phyloP scores from a whole-genome alignment of 805 yeast genomes.

The Candida fluviatilis region DNA sequence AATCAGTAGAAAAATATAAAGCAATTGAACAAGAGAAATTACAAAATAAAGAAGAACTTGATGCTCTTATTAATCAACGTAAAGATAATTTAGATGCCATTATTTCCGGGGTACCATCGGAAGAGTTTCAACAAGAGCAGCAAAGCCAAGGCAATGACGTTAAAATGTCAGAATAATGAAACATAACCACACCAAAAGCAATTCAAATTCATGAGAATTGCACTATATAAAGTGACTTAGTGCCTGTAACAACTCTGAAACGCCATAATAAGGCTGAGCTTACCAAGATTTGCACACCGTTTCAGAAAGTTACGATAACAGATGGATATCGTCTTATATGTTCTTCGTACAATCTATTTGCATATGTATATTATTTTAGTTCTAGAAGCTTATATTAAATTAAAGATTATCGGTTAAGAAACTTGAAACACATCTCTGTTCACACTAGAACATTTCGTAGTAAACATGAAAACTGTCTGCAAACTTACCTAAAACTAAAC shows the following conservation, averaged over 20 bases:
- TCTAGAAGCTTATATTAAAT: neutral
- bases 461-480: no score
- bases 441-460: no score
- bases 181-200: neutral
- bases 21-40: slow-evolving; percentile 31
- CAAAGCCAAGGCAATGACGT: slow-evolving; percentile 11
- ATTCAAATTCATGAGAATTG: no score
- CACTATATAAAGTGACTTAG: no score
- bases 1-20: slow-evolving; percentile 60
- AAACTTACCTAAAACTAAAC: no score
- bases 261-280: no score
- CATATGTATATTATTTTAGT: slow-evolving; percentile 1
- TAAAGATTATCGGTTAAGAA: neutral
- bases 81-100: slow-evolving; percentile 38
- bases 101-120: slow-evolving; percentile 25
- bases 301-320: no score
- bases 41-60: slow-evolving; percentile 43
- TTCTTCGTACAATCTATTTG: neutral
- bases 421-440: no score
- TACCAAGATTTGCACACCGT: no score
- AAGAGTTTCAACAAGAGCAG: slow-evolving; percentile 12
- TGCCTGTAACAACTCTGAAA: no score
- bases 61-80: slow-evolving; percentile 28
- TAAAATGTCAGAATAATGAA: slow-evolving; percentile 15
- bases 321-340: no score